Conservation (phyloP, 2,329 filamentous ascomycete species). For the Acarospora socialis region DNA sequence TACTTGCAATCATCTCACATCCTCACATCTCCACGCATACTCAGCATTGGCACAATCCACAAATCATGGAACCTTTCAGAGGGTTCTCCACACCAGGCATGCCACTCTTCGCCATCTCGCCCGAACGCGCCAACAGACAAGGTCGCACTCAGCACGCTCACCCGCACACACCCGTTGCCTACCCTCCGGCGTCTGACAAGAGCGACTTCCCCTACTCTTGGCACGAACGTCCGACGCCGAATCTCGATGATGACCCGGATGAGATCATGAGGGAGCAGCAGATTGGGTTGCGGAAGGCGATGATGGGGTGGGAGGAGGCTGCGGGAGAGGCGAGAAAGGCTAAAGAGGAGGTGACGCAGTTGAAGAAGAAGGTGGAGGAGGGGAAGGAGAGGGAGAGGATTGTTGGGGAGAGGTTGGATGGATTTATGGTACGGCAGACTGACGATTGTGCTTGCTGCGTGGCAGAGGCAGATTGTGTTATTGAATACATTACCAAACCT, state of each 20-base stretch:
- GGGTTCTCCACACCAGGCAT: conserved; percentile 16
- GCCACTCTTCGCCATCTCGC: conserved; percentile 31
- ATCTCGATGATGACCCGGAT: no score
- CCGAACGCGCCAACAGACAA: conserved; percentile 36
- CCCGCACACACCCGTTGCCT: conserved; percentile 18
- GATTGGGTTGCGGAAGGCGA: conserved; percentile 14
- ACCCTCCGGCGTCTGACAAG: no score
- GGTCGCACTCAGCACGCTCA: conserved; percentile 17
- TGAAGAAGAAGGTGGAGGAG: conserved; percentile 28
- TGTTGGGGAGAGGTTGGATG: conserved; percentile 25
- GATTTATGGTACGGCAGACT: conserved; percentile 23
- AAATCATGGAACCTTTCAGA: no score
- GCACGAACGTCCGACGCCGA: no score
- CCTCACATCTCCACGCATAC: no score
- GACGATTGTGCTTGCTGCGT: conserved; percentile 3
- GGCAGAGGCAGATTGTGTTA: conserved; percentile 19
- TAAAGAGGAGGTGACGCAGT: conserved; percentile 24
- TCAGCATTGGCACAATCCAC: no score
- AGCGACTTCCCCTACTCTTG: no score
- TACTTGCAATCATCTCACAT: no score
- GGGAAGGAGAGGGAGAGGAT: conserved; percentile 26
- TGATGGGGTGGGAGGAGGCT: conserved; percentile 26
- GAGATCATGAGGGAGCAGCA: no score
- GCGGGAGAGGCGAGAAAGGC: conserved; percentile 26
- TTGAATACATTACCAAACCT: conserved; percentile 27